A percentile compares a stretch with the other conserved stretches of the same genome.
Evolutionary conservation across 805 yeast genomes (phyloP).

Genomic region (Barnettozyma sp.): DNA sequence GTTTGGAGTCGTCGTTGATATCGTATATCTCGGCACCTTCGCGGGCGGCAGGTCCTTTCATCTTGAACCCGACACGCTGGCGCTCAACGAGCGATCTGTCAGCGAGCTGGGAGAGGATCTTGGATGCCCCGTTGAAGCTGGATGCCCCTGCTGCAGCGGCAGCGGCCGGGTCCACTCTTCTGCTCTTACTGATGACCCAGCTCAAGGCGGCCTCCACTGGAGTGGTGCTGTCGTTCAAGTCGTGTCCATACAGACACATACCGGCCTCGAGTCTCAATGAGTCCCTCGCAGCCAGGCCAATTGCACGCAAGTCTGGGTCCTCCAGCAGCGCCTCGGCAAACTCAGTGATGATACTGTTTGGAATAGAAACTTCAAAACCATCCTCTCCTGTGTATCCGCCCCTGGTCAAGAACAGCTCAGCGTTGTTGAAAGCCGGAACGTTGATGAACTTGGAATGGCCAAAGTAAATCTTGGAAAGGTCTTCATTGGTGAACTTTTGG

Average conservation of each 20-base stretch:
- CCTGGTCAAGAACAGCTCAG: conserved; percentile 72
- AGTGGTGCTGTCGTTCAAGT: conserved; percentile 67
- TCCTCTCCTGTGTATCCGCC: conserved; percentile 99
- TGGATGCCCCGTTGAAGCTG: conserved; percentile 69
- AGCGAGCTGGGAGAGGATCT: conserved; percentile 61
- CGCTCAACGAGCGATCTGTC: conserved; percentile 51
- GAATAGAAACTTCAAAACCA: conserved; percentile 88
- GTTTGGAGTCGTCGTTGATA: conserved; percentile 47
- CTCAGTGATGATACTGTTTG: conserved; percentile 47
- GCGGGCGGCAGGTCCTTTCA: conserved; percentile 90
- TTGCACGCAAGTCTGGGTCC: conserved; percentile 60
- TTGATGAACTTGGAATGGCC: conserved; percentile 45
- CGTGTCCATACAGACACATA: conserved; percentile 95
- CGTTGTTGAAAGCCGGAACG: conserved; percentile 29
- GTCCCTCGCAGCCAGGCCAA: conserved; percentile 98
- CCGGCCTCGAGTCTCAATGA: conserved; percentile 95
- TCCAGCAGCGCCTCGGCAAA: conserved; percentile 55
- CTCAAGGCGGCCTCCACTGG: conserved; percentile 86
- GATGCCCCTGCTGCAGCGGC: conserved; percentile 31
- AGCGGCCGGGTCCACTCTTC: no score
- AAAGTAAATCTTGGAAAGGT: conserved; percentile 59
- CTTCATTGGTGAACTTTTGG: conserved; percentile 52
- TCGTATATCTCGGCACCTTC: conserved; percentile 59
- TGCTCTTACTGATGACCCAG: conserved; percentile 82
- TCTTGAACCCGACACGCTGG: conserved; percentile 66